A percentile compares a stretch with the other conserved stretches of the same genome.
phyloP scores from a whole-genome alignment of 257 asterid species.

The Salvia rosmarinus region DNA sequence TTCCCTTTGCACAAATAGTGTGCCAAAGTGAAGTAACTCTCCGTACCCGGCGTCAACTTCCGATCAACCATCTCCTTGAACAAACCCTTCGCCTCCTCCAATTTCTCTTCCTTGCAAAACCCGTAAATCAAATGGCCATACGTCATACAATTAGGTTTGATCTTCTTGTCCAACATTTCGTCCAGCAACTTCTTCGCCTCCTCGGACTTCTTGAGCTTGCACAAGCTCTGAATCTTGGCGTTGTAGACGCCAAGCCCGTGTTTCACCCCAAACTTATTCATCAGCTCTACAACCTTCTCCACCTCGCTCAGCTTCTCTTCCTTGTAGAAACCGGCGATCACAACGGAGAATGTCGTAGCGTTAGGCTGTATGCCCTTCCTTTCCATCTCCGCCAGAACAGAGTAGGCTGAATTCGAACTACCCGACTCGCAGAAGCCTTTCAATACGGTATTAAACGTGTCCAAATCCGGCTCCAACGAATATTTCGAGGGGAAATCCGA shows the following conservation, averaged over 20 bases:
- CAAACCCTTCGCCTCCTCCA: conserved; percentile 65
- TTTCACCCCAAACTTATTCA: conserved; percentile 49
- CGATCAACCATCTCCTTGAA: conserved; percentile 58
- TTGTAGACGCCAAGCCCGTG: conserved; percentile 59
- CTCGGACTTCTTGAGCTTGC: conserved; percentile 66
- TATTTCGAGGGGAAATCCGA: conserved; percentile 68
- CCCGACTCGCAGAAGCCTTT: conserved; percentile 84
- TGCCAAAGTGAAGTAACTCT: conserved; percentile 62
- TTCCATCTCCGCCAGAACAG: conserved; percentile 74
- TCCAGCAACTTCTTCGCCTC: conserved; percentile 74
- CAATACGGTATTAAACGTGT: conserved; percentile 67
- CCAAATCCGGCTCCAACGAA: conserved; percentile 59
- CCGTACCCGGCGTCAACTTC: conserved; percentile 50
- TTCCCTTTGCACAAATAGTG: conserved; percentile 58
- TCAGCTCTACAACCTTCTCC: conserved; percentile 58
- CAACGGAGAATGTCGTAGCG: conserved; percentile 52
- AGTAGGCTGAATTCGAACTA: conserved; percentile 59
- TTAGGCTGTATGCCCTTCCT: conserved; percentile 66
- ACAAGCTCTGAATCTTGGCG: conserved; percentile 69
- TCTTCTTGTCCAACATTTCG: conserved; percentile 49
- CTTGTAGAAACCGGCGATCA: conserved; percentile 72
- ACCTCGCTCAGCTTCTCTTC: conserved; percentile 74
- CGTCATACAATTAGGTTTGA: conserved; percentile 58
- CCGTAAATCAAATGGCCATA: conserved; percentile 69
- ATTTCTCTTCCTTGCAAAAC: conserved; percentile 65